Conservation (phyloP, 2,329 filamentous ascomycete species). For the Penicillium concentricum region DNA sequence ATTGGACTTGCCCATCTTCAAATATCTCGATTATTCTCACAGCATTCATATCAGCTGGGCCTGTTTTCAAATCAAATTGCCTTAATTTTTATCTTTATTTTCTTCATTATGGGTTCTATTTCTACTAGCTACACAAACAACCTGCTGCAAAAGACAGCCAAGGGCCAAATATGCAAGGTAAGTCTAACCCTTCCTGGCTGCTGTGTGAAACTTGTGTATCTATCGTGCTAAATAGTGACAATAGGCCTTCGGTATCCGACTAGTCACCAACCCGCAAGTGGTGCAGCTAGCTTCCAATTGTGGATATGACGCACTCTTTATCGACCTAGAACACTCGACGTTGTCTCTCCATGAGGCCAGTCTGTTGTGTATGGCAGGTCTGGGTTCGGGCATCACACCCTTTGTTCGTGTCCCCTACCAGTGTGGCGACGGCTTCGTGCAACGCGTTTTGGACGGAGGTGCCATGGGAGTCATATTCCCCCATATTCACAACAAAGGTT, state of each 20-base stretch:
- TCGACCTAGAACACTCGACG: not conserved
- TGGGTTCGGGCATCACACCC: slow-evolving; percentile 16
- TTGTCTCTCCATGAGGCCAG: not conserved
- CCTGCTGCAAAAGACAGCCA: too few relatives aligned
- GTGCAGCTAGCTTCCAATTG: not conserved
- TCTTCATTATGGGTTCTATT: too few relatives aligned
- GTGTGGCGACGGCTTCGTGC: slow-evolving; percentile 34
- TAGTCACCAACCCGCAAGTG: not conserved
- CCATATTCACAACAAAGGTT: slow-evolving; percentile 23
- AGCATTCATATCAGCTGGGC: too few relatives aligned
- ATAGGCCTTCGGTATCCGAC: not conserved
- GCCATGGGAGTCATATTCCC: slow-evolving; percentile 33
- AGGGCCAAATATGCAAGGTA: too few relatives aligned
- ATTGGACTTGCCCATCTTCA: too few relatives aligned
- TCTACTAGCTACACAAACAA: too few relatives aligned
- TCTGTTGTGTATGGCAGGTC: not conserved
- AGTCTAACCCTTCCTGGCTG: too few relatives aligned
- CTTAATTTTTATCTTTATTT: too few relatives aligned
- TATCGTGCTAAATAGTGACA: too few relatives aligned
- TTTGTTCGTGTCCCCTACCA: slow-evolving; percentile 34
- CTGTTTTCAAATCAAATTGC: too few relatives aligned
- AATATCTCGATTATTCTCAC: too few relatives aligned
- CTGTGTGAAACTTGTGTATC: too few relatives aligned
- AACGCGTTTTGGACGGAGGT: slow-evolving; percentile 33
- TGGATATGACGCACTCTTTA: not conserved